Percentiles rank a stretch among this genome's conserved stretches.
Conservation (phyloP, 192 early-diverging fungal species). For the Chytriomyces sp. region DNA sequence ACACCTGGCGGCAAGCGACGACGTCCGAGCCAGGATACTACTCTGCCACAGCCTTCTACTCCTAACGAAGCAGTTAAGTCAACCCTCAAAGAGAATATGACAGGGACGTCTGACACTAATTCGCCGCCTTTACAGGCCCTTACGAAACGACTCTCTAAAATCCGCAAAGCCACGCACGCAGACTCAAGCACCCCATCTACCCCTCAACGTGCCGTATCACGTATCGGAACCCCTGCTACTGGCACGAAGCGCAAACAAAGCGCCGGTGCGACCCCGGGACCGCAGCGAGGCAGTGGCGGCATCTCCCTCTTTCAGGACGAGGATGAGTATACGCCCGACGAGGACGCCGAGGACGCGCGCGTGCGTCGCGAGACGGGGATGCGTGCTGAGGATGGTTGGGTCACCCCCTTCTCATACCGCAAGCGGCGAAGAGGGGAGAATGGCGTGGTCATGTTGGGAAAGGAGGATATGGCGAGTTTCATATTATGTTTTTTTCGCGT, state of each 20-base stretch:
- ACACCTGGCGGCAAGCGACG: too few relatives aligned
- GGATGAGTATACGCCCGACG: not conserved
- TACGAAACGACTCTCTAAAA: not conserved
- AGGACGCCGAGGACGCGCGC: not conserved
- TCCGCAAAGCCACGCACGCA: not conserved
- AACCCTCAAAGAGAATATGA: too few relatives aligned
- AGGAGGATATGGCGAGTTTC: constrained; percentile 11
- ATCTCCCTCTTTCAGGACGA: not conserved
- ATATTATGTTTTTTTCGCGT: not conserved
- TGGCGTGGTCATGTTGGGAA: not conserved
- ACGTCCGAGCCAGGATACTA: too few relatives aligned
- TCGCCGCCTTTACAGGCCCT: too few relatives aligned
- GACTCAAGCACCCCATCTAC: not conserved
- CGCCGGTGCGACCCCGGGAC: not conserved
- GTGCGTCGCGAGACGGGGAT: not conserved
- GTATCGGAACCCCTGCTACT: not conserved
- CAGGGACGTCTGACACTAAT: too few relatives aligned
- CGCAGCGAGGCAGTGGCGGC: not conserved
- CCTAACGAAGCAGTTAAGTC: too few relatives aligned
- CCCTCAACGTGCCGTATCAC: not conserved
- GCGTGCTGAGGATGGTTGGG: constrained; percentile 17
- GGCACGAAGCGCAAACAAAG: constrained; percentile 12
- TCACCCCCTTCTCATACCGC: not conserved
- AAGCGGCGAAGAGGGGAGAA: constrained; percentile 15
- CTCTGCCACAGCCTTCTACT: too few relatives aligned